Conservation (phyloP, 352 stramenopile species). For the Pythium rishiriense region DNA sequence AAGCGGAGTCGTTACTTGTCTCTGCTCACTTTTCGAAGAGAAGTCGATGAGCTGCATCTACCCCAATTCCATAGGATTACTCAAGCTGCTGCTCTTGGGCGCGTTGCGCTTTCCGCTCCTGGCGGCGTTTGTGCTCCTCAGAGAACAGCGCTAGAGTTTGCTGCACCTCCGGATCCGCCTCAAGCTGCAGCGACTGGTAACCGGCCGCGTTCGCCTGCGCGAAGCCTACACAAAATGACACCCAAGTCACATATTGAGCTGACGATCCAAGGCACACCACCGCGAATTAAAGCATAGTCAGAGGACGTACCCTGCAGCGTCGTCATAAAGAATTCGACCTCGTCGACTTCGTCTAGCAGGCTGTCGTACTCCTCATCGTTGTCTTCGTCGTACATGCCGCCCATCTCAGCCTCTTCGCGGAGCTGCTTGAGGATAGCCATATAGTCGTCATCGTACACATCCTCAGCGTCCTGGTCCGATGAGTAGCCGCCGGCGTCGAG, state of each 20-base stretch:
- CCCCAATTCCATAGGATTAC: neutral
- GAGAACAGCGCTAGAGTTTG: conserved; percentile 61
- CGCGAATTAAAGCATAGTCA: neutral
- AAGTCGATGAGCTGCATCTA: too few species aligned
- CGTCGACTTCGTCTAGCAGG: conserved; percentile 92
- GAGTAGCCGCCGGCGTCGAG: conserved; percentile 92
- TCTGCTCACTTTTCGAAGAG: too few species aligned
- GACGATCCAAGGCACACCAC: neutral
- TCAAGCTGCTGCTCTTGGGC: conserved; percentile 24
- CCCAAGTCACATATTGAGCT: neutral
- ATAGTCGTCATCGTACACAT: conserved; percentile 94
- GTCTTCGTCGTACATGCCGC: conserved; percentile 77
- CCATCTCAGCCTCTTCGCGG: conserved; percentile 86
- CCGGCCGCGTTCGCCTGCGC: conserved; percentile 49
- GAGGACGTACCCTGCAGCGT: conserved; percentile 64
- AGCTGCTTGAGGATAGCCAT: conserved; percentile 93
- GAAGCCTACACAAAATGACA: conserved; percentile 32
- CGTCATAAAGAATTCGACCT: conserved; percentile 90
- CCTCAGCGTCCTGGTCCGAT: conserved; percentile 88
- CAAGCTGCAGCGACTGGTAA: conserved; percentile 63
- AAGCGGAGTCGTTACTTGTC: too few species aligned
- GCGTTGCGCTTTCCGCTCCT: conserved; percentile 32
- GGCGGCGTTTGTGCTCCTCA: conserved; percentile 53
- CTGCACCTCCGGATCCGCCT: conserved; percentile 58
- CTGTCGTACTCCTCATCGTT: conserved; percentile 92